Base-by-base conservation (phyloP, 352 stramenopile genomes). In the Phytophthora agathidicida region DNA sequence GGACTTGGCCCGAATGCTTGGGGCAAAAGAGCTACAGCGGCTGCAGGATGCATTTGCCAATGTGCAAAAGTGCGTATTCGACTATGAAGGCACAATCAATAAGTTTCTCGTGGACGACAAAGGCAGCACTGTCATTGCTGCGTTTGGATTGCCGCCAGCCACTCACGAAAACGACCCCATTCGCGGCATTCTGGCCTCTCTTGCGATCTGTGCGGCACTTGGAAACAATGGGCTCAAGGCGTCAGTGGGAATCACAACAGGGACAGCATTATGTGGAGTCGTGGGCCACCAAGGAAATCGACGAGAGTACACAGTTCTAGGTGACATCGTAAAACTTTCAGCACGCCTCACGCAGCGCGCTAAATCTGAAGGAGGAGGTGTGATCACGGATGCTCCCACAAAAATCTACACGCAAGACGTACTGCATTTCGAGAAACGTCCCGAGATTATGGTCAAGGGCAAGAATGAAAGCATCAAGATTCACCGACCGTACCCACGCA, bases 71-170 rank as follows among this genome's bases (percentile, higher is more conserved):
- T 89, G 87, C 37, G 89, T 98, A 5, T 98, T 96, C 72, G 82
- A 94, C 59, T 98, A 98, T 59, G 94, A 98, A 85, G 94, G 94
- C 55, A 96, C 88, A 13, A 96, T 98, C 60, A 98, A 98, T 75
- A 98, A 98, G 70, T 98, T 98, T 49, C 75, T 98, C n/a, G 89
- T 98, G 16, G 93, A 98, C 50, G 93, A 98, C 67, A 98, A 98
- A 66, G 93, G 93, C 31, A 96, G 83, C 53, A 98, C 93, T 1
- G 85, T 97, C 7, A 96, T 98, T 53, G 93, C 91, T n/a, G 91
- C 93, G 2, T 98, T 97, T 52, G 93, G 92, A 14, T 54, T 98
- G 33, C 89, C 93, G 7, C 93, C 93, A 0, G 85, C 97, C n/a
- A 93, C 86, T 1, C 90, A 98, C 69, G 90, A 96, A 49, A 96